Conservation (phyloP, 768 basidiomycete genomes). For the Cubamyces sp. region DNA sequence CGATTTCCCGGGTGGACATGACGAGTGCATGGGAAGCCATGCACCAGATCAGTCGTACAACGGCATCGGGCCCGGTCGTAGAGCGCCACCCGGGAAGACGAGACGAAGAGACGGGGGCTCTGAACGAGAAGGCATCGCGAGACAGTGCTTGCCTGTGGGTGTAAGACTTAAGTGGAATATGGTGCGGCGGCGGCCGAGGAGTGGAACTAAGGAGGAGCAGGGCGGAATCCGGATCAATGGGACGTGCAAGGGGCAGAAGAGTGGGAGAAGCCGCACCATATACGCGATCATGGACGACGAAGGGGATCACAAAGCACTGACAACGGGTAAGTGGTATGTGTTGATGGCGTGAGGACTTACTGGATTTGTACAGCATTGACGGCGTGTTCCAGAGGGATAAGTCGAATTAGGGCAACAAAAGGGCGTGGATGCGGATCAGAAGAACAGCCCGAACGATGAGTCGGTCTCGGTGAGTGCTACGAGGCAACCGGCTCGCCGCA, state of each 20-base stretch:
- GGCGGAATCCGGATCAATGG: slow-evolving; percentile 7
- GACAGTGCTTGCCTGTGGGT: no score
- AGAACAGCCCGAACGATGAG: neutral
- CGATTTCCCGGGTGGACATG: neutral
- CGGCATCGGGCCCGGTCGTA: slow-evolving; percentile 1
- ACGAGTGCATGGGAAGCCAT: neutral
- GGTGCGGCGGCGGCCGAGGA: neutral
- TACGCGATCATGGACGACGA: slow-evolving; percentile 11
- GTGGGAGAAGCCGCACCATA: slow-evolving; percentile 5
- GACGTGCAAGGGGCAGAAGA: slow-evolving; percentile 13
- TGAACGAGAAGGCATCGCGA: neutral
- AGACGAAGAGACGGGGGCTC: neutral
- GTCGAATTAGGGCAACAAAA: slow-evolving; percentile 6
- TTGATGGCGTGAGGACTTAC: slow-evolving; percentile 12
- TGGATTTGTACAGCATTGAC: neutral
- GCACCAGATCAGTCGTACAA: neutral
- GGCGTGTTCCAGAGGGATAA: neutral
- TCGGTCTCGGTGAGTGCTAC: neutral
- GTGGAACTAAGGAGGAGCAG: neutral
- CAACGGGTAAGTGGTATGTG: slow-evolving; percentile 12
- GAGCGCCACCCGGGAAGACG: neutral
- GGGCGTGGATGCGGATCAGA: neutral
- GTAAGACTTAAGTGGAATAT: neutral
- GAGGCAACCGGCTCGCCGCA: neutral
- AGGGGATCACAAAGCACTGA: slow-evolving; percentile 10